Evolutionary conservation across 345 rosid species (phyloP).

Genomic region (Gossypioides kirkii): DNA sequence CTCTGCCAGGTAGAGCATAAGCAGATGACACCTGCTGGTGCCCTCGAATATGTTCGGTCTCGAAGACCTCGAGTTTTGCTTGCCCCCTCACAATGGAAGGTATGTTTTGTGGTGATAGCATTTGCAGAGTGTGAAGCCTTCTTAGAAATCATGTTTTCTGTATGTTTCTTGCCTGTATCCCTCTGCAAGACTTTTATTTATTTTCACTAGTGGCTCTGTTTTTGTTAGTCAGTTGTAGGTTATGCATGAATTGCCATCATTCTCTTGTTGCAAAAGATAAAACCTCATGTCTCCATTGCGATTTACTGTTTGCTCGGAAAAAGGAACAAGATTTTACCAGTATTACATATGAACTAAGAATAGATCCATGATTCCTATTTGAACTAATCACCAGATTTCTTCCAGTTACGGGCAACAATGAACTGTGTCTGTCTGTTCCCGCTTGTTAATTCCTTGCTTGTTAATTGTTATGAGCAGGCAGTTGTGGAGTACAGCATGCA

Average conservation of each 20-base stretch:
- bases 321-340: background rate
- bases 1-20: conserved; percentile 46
- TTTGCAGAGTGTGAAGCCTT: background rate
- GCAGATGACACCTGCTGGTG: conserved; percentile 50
- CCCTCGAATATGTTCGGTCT: conserved; percentile 50
- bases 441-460: conserved; percentile 4
- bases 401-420: background rate
- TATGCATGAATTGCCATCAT: background rate
- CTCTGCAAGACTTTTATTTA: background rate
- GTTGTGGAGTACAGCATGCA: conserved; percentile 44
- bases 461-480: conserved; percentile 34
- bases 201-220: background rate
- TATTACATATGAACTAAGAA: background rate
- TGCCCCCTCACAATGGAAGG: conserved; percentile 70
- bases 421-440: background rate
- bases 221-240: background rate
- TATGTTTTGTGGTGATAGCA: conserved; percentile 10
- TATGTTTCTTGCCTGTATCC: background rate
- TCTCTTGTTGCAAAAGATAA: background rate
- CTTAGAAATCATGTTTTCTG: background rate
- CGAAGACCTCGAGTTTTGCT: conserved; percentile 64
- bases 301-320: background rate
- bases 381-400: background rate
- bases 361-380: background rate
- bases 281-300: background rate